phyloP scores from a whole-genome alignment of 345 rosid genomes.

The Moricandia arvensis region DNA sequence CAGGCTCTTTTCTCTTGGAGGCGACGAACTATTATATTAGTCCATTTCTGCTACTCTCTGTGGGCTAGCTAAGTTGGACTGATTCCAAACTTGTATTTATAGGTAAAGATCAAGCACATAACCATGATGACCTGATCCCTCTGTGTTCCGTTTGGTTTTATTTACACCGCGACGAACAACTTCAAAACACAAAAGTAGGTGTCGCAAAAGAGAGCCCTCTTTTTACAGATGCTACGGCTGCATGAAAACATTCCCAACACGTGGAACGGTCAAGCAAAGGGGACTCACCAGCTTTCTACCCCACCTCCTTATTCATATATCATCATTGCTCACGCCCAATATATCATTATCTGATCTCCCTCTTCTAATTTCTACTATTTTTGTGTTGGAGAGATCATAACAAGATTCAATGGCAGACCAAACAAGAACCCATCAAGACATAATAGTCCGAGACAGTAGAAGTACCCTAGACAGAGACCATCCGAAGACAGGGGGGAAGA shows the following conservation, averaged over 20 bases:
- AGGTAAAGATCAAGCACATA: neutral
- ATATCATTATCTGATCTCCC: neutral
- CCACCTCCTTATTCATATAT: constrained; percentile 9
- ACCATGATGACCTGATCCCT: neutral
- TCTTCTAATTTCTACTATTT: neutral
- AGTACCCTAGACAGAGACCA: neutral
- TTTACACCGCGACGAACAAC: neutral
- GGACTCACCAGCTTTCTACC: constrained; percentile 5
- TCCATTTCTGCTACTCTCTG: no score
- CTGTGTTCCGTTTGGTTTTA: constrained; percentile 1
- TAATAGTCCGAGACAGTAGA: constrained; percentile 12
- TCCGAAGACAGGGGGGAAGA: constrained; percentile 44
- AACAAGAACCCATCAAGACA: constrained; percentile 21
- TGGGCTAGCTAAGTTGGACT: no score
- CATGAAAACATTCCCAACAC: constrained; percentile 30
- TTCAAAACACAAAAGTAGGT: constrained; percentile 8
- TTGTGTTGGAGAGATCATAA: neutral
- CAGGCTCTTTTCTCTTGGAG: no score
- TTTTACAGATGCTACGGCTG: constrained; percentile 33
- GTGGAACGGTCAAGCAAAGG: neutral
- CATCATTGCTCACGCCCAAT: constrained; percentile 11
- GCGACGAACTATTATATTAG: no score
- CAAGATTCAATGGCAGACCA: constrained; percentile 29
- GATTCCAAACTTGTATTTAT: no score
- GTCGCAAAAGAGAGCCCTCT: constrained; percentile 10